Base-by-base conservation (phyloP, 805 yeast genomes). In the Ogataea pini region DNA sequence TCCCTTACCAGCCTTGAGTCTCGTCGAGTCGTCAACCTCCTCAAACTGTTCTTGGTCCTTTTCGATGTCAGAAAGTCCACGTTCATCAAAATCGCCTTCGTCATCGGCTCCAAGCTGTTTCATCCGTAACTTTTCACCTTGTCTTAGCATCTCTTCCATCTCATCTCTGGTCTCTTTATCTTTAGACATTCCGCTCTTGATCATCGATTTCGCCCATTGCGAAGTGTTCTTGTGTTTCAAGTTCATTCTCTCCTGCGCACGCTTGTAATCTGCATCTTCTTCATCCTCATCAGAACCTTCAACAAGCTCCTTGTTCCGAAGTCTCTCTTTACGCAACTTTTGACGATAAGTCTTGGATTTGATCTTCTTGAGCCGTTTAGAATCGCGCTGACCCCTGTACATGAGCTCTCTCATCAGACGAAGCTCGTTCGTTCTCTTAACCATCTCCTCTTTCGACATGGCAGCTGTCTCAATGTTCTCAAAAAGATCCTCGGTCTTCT, bases 191-290 rank as follows among this genome's bases (percentile, higher is more conserved):
- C 97, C 98, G 57, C 90, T 87, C 57, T 84, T 86, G 43, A 90
- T 82, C 89, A 92, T 83, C 44, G 86, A 82, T 65, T 83, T 83
- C 14, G 97, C 97, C 97, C 97, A 94, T 60, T 82, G 80, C 7
- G 91, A 80, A 40, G 86, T 86, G 40, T 90, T 87, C 66, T 88
- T 90, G 71, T 92, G 98, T 59, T 89, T 87, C 57, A 91, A 75
- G 3, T 88, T 75, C 95, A 95, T 94, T 67, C 99, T 81, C 68
- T 94, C 98, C 54, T 81, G 79, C 1, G 97, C 98, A 51, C 98
- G 78, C 51, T 78, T 78, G 54, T 80, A 72, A 57, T 85, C 95
- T 51, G 78, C 83, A 50, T 83, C 91, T 53, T 84, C 85, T 22
- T 73, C 80, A 25, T 76, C 80, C 12, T 68, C 71, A 18, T 70